Percentiles rank a stretch among this genome's conserved stretches.
These are phyloP conservation scores for Amaranthus palmeri DNA, from an alignment of 148 eudicot species.

Conservation along the genomic window DNA sequence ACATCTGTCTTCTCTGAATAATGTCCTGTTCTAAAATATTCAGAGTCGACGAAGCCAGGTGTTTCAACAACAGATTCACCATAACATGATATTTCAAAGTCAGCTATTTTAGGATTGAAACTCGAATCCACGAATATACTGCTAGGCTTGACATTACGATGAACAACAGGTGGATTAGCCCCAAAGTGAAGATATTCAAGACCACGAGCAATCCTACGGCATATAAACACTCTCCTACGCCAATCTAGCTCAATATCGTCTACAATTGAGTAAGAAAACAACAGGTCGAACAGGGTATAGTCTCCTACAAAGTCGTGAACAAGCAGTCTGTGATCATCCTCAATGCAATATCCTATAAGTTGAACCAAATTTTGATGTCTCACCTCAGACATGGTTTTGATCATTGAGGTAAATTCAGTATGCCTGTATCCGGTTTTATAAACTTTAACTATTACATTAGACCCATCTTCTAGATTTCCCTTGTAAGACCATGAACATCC, in stretches of 20 bases:
- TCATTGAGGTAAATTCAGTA: background rate
- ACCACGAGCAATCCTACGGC: constrained; percentile 50
- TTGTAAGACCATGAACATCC: background rate
- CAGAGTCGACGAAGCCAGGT: background rate
- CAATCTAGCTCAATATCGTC: constrained; percentile 28
- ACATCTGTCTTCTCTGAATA: constrained; percentile 29
- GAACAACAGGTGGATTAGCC: constrained; percentile 45
- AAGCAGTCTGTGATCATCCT: constrained; percentile 37
- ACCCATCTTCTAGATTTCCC: constrained; percentile 8
- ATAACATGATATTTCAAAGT: constrained; percentile 49
- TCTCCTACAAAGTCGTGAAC: constrained; percentile 52
- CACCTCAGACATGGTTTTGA: constrained; percentile 36
- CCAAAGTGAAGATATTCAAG: constrained; percentile 60
- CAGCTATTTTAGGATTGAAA: constrained; percentile 54
- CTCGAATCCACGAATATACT: constrained; percentile 50
- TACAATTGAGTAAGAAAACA: constrained; percentile 33
- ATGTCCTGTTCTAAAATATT: background rate
- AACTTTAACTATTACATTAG: background rate
- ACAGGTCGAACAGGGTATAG: constrained; percentile 32
- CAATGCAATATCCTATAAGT: constrained; percentile 53
- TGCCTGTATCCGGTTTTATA: background rate
- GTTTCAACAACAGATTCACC: background rate
- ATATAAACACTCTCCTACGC: constrained; percentile 49
- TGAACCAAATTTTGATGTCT: constrained; percentile 48
- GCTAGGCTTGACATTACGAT: constrained; percentile 60